Percentiles rank a stretch among this genome's conserved stretches.
Evolutionary conservation across 2,329 filamentous ascomycete genomes (phyloP).

Genomic region (Sordariomycetes sp.): DNA sequence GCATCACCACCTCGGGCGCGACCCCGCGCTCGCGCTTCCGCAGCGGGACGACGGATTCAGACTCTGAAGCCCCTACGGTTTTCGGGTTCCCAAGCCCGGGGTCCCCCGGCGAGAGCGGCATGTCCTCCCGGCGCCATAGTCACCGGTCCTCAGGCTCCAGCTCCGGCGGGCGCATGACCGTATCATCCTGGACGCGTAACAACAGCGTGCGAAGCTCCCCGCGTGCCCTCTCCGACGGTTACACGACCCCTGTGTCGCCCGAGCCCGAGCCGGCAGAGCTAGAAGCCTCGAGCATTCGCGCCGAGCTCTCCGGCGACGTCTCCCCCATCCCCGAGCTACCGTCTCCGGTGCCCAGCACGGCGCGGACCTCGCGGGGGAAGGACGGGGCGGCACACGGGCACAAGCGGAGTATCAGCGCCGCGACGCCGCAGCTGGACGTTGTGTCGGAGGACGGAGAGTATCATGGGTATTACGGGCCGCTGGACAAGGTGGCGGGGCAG

Average conservation of each 20-base stretch:
- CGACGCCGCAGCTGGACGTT: neutral
- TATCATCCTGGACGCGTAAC: neutral
- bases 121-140: neutral
- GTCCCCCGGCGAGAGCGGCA: neutral
- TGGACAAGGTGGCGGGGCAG: slow-evolving; percentile 1
- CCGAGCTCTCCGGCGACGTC: neutral
- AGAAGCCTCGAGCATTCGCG: neutral
- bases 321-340: neutral
- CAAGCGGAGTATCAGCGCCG: neutral
- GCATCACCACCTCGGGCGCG: neutral
- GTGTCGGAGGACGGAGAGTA: slow-evolving; percentile 2
- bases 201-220: neutral
- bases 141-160: neutral
- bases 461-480: slow-evolving; percentile 3
- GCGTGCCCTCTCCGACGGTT: neutral
- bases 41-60: neutral
- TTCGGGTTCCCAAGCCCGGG: neutral
- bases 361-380: neutral
- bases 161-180: neutral
- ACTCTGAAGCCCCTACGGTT: neutral
- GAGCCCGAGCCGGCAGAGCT: neutral
- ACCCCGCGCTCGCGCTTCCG: neutral
- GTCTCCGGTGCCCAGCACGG: neutral
- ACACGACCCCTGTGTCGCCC: neutral
- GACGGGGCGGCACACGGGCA: neutral